Evolutionary conservation across 768 basidiomycete genomes (phyloP), one percentile per base, ranked within the genome.

Genomic region (Xerocomellus dryophilus): DNA sequence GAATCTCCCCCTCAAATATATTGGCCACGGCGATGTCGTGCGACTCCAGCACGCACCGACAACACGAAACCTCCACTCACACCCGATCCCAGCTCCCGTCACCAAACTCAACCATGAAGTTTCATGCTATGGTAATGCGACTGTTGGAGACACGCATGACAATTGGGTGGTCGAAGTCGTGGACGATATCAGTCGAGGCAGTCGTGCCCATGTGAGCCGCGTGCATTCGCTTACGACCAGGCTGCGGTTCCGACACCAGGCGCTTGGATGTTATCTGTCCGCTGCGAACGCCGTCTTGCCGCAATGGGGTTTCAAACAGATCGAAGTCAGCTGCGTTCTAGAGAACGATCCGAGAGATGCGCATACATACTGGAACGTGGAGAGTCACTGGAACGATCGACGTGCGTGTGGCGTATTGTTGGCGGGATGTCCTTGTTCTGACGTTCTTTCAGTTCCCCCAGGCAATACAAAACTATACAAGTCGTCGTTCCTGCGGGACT

Each of bases 281-380:
- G 95, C 97, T 8, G 88, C 90, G 32, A 98, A 95, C 70, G 82
- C 85, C 3, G 78, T 90, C 48, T 71, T 99, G 36, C 97, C 97
- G 1, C 92, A 96, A 71, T 99, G 97, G 97, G 96, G 96, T 11
- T 98, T 97, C 81, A 98, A 99, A 74, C 96, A 99, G 74, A 80
- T 98, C 48, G 97, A 99, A 70, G 95, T 98, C 43, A 89, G 84
- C 61, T 99, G 97, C 70, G 87, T 87, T 50, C 91, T 90, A 72
- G 87, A 92, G 69, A 89, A 94, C 62, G 82, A 90, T 62, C 85
- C 84, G 1, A 77, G 74, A 17, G 90, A 98, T 69, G 66, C 78
- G 17, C 91, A 93, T 70, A 96, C 94, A 4, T 90, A 93, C 65
- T 99, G 97, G 97, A 99, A 99, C 67, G 90, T 99, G 50, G 97